These are phyloP conservation scores for Allium sativum DNA, from an alignment of 106 monocot species.

Conservation along the genomic window DNA sequence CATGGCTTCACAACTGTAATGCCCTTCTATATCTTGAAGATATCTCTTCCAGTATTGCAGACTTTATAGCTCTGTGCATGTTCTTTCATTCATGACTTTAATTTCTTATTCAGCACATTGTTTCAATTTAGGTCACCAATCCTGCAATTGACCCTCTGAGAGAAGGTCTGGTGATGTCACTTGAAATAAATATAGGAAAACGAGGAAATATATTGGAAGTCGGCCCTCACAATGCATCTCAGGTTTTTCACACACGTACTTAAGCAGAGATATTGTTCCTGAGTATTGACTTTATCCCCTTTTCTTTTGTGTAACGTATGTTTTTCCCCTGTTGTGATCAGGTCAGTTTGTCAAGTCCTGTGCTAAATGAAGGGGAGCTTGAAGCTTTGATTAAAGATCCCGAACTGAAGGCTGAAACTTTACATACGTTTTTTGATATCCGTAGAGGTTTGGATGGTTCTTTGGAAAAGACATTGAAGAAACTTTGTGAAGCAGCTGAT, in stretches of 20 bases:
- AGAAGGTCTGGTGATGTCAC: slow-evolving; percentile 98
- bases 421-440: slow-evolving; percentile 87
- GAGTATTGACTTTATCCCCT: too few species aligned
- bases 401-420: slow-evolving; percentile 46
- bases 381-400: slow-evolving; percentile 74
- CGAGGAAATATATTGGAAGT: slow-evolving; percentile 84
- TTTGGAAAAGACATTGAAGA: slow-evolving; percentile 43
- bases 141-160: slow-evolving; percentile 96
- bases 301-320: not conserved
- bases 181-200: slow-evolving; percentile 92
- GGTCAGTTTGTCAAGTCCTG: slow-evolving; percentile 77
- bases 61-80: too few species aligned
- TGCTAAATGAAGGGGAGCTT: slow-evolving; percentile 95
- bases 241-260: slow-evolving; percentile 28
- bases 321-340: slow-evolving; percentile 12
- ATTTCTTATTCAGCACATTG: too few species aligned
- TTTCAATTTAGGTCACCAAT: slow-evolving; percentile 70
- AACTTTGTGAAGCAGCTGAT: slow-evolving; percentile 91
- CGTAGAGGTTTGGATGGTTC: slow-evolving; percentile 80
- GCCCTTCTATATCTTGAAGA: too few species aligned
- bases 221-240: slow-evolving; percentile 92
- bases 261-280: too few species aligned
- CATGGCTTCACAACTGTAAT: too few species aligned
- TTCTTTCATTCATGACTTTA: too few species aligned
- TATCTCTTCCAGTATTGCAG: too few species aligned